These are phyloP conservation scores for Eucalyptus rudis DNA, from an alignment of 345 rosid species.

Conservation along the genomic window DNA sequence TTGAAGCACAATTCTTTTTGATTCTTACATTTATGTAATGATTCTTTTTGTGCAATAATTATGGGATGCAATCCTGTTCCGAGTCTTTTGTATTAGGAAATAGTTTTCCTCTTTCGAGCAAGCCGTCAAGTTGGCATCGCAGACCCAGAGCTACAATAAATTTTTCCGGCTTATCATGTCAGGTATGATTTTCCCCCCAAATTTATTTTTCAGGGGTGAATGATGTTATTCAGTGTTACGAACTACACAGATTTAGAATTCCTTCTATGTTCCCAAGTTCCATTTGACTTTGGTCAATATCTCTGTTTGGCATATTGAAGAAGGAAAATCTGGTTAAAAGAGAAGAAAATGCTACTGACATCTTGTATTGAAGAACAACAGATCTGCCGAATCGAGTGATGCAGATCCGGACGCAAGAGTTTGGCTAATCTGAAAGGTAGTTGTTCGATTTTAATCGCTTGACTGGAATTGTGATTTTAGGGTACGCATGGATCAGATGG, in stretches of 20 bases:
- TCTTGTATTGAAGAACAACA: neutral
- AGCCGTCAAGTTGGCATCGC: neutral
- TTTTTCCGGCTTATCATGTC: neutral
- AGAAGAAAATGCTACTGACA: neutral
- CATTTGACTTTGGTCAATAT: neutral
- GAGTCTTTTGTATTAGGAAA: neutral
- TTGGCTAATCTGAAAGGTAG: neutral
- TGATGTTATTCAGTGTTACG: neutral
- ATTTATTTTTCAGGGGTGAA: neutral
- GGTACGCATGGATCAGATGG: neutral
- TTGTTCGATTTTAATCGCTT: neutral
- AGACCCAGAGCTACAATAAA: neutral
- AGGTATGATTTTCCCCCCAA: neutral
- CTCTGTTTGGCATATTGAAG: neutral
- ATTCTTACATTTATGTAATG: neutral
- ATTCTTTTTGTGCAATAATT: neutral
- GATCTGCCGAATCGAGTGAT: neutral
- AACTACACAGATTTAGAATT: neutral
- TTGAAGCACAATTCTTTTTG: neutral
- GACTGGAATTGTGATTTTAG: neutral
- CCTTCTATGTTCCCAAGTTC: neutral
- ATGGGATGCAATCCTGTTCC: neutral
- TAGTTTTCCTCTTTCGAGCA: neutral
- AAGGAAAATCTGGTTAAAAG: neutral
- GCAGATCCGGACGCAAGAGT: neutral